phyloP scores from a whole-genome alignment of 805 yeast species.

The Saccharomycopsis schoenii region DNA sequence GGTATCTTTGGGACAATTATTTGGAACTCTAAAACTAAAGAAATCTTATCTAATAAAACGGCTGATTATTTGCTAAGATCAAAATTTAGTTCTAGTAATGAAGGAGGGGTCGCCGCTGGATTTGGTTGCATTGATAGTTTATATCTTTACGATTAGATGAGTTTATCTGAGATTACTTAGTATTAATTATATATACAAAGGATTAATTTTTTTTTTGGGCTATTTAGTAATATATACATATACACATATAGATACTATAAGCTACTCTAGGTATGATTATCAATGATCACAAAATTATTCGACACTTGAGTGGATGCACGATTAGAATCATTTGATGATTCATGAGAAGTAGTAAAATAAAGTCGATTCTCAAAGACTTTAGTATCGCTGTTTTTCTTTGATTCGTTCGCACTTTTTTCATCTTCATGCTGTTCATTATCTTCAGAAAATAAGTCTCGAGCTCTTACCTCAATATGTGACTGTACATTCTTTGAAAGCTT shows the following conservation, averaged over 20 bases:
- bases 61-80: conserved; percentile 87
- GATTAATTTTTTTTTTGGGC: too few species aligned
- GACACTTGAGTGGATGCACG: not conserved
- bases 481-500: not conserved
- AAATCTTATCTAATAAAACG: conserved; percentile 49
- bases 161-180: not conserved
- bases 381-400: not conserved
- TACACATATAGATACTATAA: not conserved
- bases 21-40: conserved; percentile 56
- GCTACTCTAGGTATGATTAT: not conserved
- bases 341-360: not conserved
- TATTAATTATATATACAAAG: not conserved
- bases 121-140: conserved; percentile 93
- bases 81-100: conserved; percentile 77
- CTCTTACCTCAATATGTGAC: not conserved
- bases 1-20: conserved; percentile 83
- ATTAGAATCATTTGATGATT: not conserved
- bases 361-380: not conserved
- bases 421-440: not conserved
- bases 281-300: not conserved
- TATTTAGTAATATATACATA: not conserved
- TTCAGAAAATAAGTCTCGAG: not conserved
- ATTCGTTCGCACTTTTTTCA: not conserved
- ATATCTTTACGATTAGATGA: conserved; percentile 18
- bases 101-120: conserved; percentile 99